Conservation (phyloP, 495 filamentous ascomycete species). For the Penicillium bovifimosum region DNA sequence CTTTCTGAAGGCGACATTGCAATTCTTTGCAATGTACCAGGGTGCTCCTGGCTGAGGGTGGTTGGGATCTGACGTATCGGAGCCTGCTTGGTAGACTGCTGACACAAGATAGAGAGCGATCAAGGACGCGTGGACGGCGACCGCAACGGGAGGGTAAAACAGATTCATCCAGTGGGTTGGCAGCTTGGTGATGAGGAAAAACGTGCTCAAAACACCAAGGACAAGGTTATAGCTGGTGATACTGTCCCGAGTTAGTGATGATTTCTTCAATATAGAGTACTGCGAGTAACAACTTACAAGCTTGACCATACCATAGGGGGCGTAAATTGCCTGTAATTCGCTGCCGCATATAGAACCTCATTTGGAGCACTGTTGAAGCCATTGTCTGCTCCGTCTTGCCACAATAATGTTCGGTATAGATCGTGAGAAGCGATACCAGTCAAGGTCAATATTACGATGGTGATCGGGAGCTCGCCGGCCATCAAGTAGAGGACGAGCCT, state of each 20-base stretch:
- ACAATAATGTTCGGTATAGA: conserved; percentile 70
- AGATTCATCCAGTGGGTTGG: conserved; percentile 66
- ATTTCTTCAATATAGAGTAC: not conserved
- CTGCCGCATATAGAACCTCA: conserved; percentile 65
- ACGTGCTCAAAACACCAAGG: conserved; percentile 62
- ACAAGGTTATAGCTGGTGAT: conserved; percentile 77
- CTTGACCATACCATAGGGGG: conserved; percentile 77
- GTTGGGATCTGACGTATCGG: conserved; percentile 69
- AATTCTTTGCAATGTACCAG: conserved; percentile 83
- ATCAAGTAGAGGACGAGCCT: conserved; percentile 61
- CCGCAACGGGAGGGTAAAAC: conserved; percentile 63
- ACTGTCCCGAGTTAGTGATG: conserved; percentile 37
- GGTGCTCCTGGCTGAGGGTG: conserved; percentile 61
- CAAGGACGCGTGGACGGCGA: conserved; percentile 52
- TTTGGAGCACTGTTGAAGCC: conserved; percentile 79
- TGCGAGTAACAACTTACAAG: conserved; percentile 57
- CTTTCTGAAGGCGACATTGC: conserved; percentile 53
- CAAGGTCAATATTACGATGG: conserved; percentile 66
- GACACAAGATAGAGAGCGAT: conserved; percentile 61
- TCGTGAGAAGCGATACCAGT: conserved; percentile 79
- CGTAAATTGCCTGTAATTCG: conserved; percentile 63
- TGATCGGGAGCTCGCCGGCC: conserved; percentile 61
- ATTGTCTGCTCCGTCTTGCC: conserved; percentile 72
- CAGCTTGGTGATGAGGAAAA: conserved; percentile 50
- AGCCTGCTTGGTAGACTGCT: conserved; percentile 67